These are phyloP conservation scores for Medicago lupulina DNA, from an alignment of 306 rosid species.

Conservation along the genomic window DNA sequence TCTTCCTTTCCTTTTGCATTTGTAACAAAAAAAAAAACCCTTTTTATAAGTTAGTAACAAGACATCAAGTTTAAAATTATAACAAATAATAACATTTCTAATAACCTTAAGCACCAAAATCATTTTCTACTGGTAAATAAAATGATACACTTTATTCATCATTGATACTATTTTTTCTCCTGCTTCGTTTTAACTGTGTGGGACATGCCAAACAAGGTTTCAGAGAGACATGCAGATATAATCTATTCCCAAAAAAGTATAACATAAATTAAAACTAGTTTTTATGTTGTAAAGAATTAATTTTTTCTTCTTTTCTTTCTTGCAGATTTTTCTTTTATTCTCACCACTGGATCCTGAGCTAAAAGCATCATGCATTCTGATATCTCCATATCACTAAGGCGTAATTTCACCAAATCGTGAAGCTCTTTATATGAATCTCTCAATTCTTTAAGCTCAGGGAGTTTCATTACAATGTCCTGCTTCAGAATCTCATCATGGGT, in stretches of 20 bases:
- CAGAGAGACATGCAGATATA: neutral
- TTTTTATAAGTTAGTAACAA: no score
- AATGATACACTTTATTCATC: neutral
- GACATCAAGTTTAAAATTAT: no score
- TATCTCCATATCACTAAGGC: slow-evolving; percentile 4
- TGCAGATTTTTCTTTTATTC: neutral
- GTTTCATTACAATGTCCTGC: neutral
- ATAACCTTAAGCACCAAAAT: no score
- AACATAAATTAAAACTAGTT: neutral
- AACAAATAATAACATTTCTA: no score
- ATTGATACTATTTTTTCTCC: neutral
- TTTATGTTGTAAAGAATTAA: neutral
- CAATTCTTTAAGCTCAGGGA: neutral
- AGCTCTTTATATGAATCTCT: neutral
- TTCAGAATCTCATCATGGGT: neutral
- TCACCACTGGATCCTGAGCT: neutral
- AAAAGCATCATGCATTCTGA: slow-evolving; percentile 18
- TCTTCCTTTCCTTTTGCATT: no score
- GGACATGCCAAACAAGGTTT: neutral
- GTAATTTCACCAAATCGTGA: neutral
- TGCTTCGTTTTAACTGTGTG: neutral
- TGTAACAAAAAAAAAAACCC: no score
- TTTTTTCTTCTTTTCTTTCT: slow-evolving; percentile 9
- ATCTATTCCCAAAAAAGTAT: neutral
- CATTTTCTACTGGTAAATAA: neutral